Evolutionary conservation across 352 stramenopile genomes (phyloP), one percentile per base, ranked within the genome.

Genomic region (Globisporangium viniferum): DNA sequence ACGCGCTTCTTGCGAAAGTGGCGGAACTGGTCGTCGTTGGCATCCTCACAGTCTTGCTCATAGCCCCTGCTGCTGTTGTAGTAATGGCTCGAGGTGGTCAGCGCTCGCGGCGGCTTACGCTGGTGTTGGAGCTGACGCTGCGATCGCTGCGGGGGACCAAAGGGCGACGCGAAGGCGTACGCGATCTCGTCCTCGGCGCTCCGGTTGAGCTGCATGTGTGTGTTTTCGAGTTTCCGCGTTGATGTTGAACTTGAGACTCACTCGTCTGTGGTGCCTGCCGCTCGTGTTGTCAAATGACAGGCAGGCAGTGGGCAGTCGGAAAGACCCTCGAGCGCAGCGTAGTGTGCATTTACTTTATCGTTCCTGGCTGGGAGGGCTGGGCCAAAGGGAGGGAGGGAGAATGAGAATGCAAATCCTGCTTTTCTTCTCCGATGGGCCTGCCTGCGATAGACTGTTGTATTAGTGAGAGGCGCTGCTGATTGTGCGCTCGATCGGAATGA

Each of bases 1-100:
- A 66, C 20, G 20, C 33, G 60, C 48, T 66, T 66, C 27, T 49
- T 41, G 5, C 60, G 60, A 55, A 59, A 66, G 31, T 66, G 60
- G 22, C 12, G 27, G 39, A 46, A 46, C 39, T 46, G 39, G 39
- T 46, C 39, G 5, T 44, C 39, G 9, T 51, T 3, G 8, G 48
- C 12, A 3, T 24, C 24, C 24, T 24, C 24, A 24, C 24, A 24
- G 24, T 24, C 24, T 24, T 24, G 24, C 0, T 24, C 24, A 8
- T 33, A 15, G 3, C n/a, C 9, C 10, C 49, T 20, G 15, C 12
- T 46, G 39, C 39, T 46, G 39, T 20, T 31, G 5, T 20, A 20
- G 22, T 27, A 4, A 20, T 14, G 12, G 3, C 9, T 27, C 6
- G 55, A 9, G 10, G n/a, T 54, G 22, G 49, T 33, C 5, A 33